phyloP scores from a whole-genome alignment of 1,139 yeast species.

The Debaryomyces fabryi region DNA sequence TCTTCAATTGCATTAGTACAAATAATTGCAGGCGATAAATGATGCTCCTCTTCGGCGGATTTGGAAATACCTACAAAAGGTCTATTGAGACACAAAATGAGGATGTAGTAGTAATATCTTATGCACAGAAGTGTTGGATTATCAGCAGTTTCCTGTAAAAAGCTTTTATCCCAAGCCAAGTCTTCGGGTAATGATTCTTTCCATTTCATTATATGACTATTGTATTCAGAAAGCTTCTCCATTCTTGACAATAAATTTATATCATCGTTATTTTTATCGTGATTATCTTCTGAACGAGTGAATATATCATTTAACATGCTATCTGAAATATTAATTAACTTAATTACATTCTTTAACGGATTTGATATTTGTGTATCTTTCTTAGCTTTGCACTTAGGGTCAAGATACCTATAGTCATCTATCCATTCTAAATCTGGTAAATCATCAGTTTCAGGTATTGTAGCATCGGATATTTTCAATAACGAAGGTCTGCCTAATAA shows the following conservation, averaged over 20 bases:
- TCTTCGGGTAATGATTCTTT: constrained; percentile 49
- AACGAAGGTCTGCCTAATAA: constrained; percentile 62
- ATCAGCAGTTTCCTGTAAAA: constrained; percentile 48
- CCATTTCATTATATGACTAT: constrained; percentile 55
- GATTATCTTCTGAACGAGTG: constrained; percentile 33
- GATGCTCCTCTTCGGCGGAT: constrained; percentile 12
- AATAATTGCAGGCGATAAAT: constrained; percentile 35
- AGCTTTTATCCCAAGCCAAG: constrained; percentile 50
- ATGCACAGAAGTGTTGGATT: constrained; percentile 54
- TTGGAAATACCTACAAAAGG: constrained; percentile 52
- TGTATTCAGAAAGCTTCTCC: constrained; percentile 42
- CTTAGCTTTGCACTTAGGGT: constrained; percentile 18
- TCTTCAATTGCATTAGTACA: constrained; percentile 48
- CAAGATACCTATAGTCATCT: constrained; percentile 47
- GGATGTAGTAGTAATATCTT: constrained; percentile 60
- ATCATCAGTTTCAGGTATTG: constrained; percentile 63
- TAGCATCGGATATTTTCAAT: constrained; percentile 57
- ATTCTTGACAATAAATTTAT: constrained; percentile 40
- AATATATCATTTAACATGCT: constrained; percentile 58
- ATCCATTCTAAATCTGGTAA: constrained; percentile 62
- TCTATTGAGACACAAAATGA: constrained; percentile 57
- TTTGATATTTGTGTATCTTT: constrained; percentile 48
- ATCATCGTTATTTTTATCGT: constrained; percentile 28
- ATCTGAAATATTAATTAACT: constrained; percentile 55
- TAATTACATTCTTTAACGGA: constrained; percentile 50